Conservation (phyloP, 208 protist species). For the Trypanosomatidae sp. region DNA sequence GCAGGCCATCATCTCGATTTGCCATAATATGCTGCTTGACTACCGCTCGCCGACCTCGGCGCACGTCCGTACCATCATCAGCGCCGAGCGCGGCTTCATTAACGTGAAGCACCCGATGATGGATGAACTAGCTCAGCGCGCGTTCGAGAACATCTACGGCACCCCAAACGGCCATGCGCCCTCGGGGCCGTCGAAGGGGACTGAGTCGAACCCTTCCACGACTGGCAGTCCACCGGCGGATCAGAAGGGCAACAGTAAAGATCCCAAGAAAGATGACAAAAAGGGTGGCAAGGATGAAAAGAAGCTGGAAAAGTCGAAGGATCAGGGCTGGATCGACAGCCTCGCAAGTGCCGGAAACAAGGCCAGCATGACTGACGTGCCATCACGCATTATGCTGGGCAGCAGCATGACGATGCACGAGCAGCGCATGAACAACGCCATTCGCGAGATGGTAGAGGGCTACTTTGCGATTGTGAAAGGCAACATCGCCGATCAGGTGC, state of each 20-base stretch:
- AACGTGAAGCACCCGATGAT: conserved; percentile 95
- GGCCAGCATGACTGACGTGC: conserved; percentile 77
- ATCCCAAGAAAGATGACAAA: conserved; percentile 35
- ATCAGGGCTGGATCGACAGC: conserved; percentile 45
- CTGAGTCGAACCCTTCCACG: conserved; percentile 7
- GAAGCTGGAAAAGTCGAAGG: conserved; percentile 55
- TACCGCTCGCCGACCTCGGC: conserved; percentile 70
- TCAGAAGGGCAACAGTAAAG: conserved; percentile 12
- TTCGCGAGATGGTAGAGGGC: conserved; percentile 90
- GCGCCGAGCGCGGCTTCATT: conserved; percentile 95
- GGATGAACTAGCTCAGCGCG: conserved; percentile 75
- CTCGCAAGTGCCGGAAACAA: conserved; percentile 23
- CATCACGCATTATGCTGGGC: conserved; percentile 75
- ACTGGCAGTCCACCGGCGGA: conserved; percentile 3
- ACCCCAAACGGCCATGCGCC: conserved; percentile 7
- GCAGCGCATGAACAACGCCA: conserved; percentile 80
- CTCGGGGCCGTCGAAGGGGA: conserved; percentile 8
- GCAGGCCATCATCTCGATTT: conserved; percentile 82
- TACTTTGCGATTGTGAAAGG: conserved; percentile 93
- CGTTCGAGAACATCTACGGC: conserved; percentile 83
- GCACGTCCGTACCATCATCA: conserved; percentile 95
- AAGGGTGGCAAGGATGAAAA: conserved; percentile 38
- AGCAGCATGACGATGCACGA: conserved; percentile 72
- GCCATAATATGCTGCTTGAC: conserved; percentile 82
- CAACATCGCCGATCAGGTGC: conserved; percentile 95